Evolutionary conservation across 169 alveolate genomes (phyloP), one percentile per base, ranked within the genome.

Genomic region (Toxoplasma gondii): DNA sequence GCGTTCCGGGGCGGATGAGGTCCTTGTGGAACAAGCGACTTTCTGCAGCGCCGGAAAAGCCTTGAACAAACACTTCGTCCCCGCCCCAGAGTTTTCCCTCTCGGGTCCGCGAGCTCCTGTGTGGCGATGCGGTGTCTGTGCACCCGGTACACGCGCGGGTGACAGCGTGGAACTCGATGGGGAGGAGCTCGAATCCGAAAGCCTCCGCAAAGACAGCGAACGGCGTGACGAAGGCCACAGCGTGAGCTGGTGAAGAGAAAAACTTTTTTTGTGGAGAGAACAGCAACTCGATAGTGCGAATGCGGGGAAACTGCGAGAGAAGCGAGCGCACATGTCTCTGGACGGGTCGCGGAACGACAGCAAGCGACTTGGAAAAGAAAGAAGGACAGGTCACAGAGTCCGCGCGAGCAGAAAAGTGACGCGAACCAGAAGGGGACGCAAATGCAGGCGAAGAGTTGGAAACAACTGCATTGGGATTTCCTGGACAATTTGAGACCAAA

Each of bases 181-280:
- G 90, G 67, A 9, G 69, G 39, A 82, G 36, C 19, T 82, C 90
- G 36, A 82, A 82, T 5, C 64, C 64, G 38, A 82, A 82, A 2
- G 53, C 90, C 64, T 82, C 90, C 5, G 38, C 69, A 82, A 82
- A 82, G 36, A 82, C 90, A 41, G 67, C 64, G 41, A 82, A 82
- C 53, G 90, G 90, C 2, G 69, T 12, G 64, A 82, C 69, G 64
- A 82, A 82, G 38, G 38, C 69, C 54, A 82, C 12, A 10, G 67
- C 64, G 19, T 38, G 67, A 24, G 53, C 90, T 0, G n/a, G 67
- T 0, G 90, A 41, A 41, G 90, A 44, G 41, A 82, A 82, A 31
- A 82, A 82, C 67, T 38, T 38, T 67, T 38, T 43, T 31, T 16
- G 67, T n/a, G 53, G 53, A 17, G 84, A 74, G 36, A 82, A 82